Evolutionary conservation across 2,329 filamentous ascomycete genomes (phyloP), one percentile per base, ranked within the genome.

Genomic region (Dryadomyces sulphureus): DNA sequence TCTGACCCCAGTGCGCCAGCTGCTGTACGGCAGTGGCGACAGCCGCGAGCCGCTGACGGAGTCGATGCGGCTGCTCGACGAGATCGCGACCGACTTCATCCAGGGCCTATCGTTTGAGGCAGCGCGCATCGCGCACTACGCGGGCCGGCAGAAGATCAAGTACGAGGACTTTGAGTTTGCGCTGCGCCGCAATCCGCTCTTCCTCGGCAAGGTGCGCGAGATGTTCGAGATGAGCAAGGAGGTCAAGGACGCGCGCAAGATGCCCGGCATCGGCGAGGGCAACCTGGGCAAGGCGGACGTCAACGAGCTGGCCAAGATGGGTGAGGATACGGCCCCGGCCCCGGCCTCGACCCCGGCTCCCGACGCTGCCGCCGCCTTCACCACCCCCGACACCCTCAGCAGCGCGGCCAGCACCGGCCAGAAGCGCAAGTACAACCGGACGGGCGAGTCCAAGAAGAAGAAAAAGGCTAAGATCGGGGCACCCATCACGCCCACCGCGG

Each of bases 131-230:
- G 92, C 92, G 1, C 80, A 85, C 61, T 86, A 94, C 63, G 80
- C 84, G 2, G 83, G 88, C 0, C 84, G 92, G 2, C 86, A 94
- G 57, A 98, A 98, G 66, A 88, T 98, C 65, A 98, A 98, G 63
- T 85, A 94, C 57, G 90, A 95, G 58, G 92, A 98, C 64, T 94
- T 98, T 66, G 88, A 93, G 58, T 98, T 94, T 64, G 87, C 88
- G 35, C 77, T 96, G 54, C 77, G 92, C 27, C 78, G 84, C 52
- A 93, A 96, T 57, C 81, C 84, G 8, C 70, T 76, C 49, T 93
- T 94, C 60, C 70, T 96, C 38, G 92, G 92, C 42, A 80, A 90
- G 57, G 88, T 96, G 46, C 79, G 86, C 60, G 88, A 94, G 66
- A 77, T 94, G 58, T 75, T 94, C 54, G 83, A 86, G 63, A 89